Conservation (phyloP, 805 yeast species). For the Pichia sporocuriosa region DNA sequence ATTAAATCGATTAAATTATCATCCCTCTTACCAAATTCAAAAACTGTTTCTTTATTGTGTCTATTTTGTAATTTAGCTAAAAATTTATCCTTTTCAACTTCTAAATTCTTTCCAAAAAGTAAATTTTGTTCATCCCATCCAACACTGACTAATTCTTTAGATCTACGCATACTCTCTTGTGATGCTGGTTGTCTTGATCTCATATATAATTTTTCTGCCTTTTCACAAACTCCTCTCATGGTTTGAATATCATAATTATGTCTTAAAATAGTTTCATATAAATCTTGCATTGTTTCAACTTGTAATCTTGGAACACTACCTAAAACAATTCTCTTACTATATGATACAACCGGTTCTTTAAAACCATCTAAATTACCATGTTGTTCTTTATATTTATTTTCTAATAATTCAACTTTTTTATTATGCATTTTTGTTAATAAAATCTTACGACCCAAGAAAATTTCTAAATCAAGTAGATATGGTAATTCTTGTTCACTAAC, state of each 20-base stretch:
- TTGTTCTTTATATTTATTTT: constrained; percentile 14
- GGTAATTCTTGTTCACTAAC: constrained; percentile 83
- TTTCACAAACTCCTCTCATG: constrained; percentile 62
- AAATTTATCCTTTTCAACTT: constrained; percentile 64
- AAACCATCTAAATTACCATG: constrained; percentile 17
- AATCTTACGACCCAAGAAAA: constrained; percentile 81
- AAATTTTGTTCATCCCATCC: constrained; percentile 91
- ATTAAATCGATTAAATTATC: constrained; percentile 72
- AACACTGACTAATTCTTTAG: constrained; percentile 64
- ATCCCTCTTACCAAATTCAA: constrained; percentile 73
- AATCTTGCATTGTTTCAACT: constrained; percentile 67
- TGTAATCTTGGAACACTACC: constrained; percentile 75
- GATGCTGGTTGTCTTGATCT: constrained; percentile 87
- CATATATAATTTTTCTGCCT: constrained; percentile 84
- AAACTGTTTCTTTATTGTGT: constrained; percentile 79
- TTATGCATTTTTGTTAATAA: constrained; percentile 64
- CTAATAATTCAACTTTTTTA: constrained; percentile 47
- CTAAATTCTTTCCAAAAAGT: constrained; percentile 68
- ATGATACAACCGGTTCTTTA: constrained; percentile 55
- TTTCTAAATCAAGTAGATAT: constrained; percentile 80
- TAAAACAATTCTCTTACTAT: constrained; percentile 68
- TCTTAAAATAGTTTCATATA: constrained; percentile 52
- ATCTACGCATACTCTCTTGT: constrained; percentile 73
- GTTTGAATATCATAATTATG: constrained; percentile 63
- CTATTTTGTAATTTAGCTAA: constrained; percentile 67